Evolutionary conservation across 2,329 filamentous ascomycete genomes (phyloP).

Genomic region (Penicillium aurantiogriseum): DNA sequence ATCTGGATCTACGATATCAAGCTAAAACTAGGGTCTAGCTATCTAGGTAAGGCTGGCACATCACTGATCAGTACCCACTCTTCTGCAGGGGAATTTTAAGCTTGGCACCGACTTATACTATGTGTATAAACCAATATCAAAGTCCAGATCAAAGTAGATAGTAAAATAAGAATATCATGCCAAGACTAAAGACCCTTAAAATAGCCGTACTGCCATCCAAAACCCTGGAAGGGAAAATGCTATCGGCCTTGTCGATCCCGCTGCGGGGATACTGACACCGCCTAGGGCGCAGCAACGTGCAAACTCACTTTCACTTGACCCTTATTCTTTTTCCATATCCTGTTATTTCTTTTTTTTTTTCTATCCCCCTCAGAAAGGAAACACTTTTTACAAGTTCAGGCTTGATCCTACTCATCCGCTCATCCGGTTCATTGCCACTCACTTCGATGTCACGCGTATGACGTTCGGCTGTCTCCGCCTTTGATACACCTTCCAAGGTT

Average conservation of each 20-base stretch:
- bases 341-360: not conserved
- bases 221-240: not conserved
- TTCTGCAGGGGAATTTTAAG: not conserved
- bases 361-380: no score
- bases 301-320: not conserved
- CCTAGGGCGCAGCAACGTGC: conserved; percentile 4
- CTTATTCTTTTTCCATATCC: not conserved
- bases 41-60: not conserved
- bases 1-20: not conserved
- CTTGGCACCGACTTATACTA: not conserved
- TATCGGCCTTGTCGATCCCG: conserved; percentile 19
- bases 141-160: not conserved
- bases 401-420: not conserved
- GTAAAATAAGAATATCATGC: not conserved
- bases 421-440: not conserved
- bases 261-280: conserved; percentile 24
- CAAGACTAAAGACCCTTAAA: conserved; percentile 3
- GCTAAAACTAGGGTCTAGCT: not conserved
- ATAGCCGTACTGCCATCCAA: not conserved
- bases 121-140: not conserved
- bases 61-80: conserved; percentile 2
- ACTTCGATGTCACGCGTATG: conserved; percentile 8
- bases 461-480: conserved; percentile 6
- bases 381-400: not conserved
- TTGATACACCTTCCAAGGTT: conserved; percentile 2